A percentile compares a stretch with the other conserved stretches of the same genome.
Conservation (phyloP, 2,329 filamentous ascomycete genomes). For the Cladobotryum protrusum region DNA sequence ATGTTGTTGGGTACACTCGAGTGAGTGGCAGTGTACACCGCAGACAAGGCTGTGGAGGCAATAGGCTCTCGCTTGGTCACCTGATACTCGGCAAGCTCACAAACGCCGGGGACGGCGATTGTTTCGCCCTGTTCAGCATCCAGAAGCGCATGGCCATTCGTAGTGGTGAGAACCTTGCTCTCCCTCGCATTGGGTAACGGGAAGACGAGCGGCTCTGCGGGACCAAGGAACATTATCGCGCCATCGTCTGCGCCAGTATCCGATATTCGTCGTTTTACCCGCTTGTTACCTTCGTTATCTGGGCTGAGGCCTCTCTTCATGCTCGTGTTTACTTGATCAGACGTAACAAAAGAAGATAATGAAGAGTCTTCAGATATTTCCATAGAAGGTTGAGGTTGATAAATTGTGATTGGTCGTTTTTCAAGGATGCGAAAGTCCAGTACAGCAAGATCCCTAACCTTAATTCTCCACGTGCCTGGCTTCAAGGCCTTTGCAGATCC, state of each 20-base stretch:
- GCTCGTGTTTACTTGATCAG: slow-evolving; percentile 32
- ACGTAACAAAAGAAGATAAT: slow-evolving; percentile 22
- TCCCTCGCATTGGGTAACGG: slow-evolving; percentile 42
- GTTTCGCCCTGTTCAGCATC: slow-evolving; percentile 46
- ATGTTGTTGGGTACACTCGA: slow-evolving; percentile 47
- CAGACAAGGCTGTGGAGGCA: slow-evolving; percentile 47
- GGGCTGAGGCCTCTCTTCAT: slow-evolving; percentile 45
- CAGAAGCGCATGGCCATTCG: slow-evolving; percentile 45
- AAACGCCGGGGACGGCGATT: slow-evolving; percentile 41
- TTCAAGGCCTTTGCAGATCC: slow-evolving; percentile 39
- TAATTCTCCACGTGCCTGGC: slow-evolving; percentile 53
- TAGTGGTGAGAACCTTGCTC: slow-evolving; percentile 40
- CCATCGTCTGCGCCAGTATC: slow-evolving; percentile 36
- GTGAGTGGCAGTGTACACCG: slow-evolving; percentile 50
- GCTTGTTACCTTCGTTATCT: slow-evolving; percentile 38
- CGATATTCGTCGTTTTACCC: slow-evolving; percentile 37
- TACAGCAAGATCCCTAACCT: slow-evolving; percentile 41
- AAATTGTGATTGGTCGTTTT: slow-evolving; percentile 42
- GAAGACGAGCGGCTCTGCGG: slow-evolving; percentile 46
- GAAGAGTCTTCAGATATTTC: slow-evolving; percentile 19
- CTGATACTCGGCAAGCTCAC: slow-evolving; percentile 47
- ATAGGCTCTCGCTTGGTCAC: slow-evolving; percentile 53
- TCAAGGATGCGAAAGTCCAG: slow-evolving; percentile 54
- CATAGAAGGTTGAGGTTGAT: slow-evolving; percentile 25
- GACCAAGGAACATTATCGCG: slow-evolving; percentile 50